Evolutionary conservation across 2,329 filamentous ascomycete species (phyloP).

Genomic region (Chalaropsis thielavioides): DNA sequence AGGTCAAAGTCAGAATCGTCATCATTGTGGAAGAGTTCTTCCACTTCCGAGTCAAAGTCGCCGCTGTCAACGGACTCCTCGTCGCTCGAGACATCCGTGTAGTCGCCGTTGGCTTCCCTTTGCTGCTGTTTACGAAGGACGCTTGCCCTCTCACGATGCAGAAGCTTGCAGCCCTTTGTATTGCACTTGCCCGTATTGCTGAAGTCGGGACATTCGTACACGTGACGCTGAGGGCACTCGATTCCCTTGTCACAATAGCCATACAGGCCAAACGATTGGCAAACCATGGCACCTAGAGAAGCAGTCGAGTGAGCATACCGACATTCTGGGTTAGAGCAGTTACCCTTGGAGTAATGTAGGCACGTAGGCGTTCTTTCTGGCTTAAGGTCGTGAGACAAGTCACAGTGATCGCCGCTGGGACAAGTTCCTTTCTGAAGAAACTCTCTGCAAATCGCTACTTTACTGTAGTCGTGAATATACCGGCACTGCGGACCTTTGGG

Average conservation of each 20-base stretch:
- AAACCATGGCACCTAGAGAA: constrained; percentile 63
- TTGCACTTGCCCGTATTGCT: constrained; percentile 79
- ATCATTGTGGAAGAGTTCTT: constrained; percentile 46
- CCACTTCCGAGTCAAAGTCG: constrained; percentile 65
- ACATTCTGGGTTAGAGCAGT: constrained; percentile 76
- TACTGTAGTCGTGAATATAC: constrained; percentile 69
- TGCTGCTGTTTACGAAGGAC: constrained; percentile 51
- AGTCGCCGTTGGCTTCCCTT: constrained; percentile 30
- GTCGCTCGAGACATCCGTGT: constrained; percentile 63
- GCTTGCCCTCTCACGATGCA: constrained; percentile 78
- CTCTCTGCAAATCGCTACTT: constrained; percentile 81
- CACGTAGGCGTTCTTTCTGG: constrained; percentile 77
- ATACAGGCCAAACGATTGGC: constrained; percentile 66
- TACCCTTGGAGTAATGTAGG: constrained; percentile 76
- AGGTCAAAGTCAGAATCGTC: constrained; percentile 24
- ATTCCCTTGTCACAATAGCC: constrained; percentile 80
- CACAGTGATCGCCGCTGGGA: constrained; percentile 62
- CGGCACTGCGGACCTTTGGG: constrained; percentile 65
- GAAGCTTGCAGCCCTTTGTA: constrained; percentile 66
- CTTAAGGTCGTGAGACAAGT: constrained; percentile 75
- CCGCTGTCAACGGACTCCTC: constrained; percentile 59
- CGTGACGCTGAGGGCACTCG: constrained; percentile 66
- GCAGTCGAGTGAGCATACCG: constrained; percentile 75
- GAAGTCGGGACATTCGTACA: constrained; percentile 89
- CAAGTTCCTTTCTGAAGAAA: constrained; percentile 71